Conservation (phyloP, 1,284 basidiomycete genomes). For the Sporisorium iseilematis-ciliati region DNA sequence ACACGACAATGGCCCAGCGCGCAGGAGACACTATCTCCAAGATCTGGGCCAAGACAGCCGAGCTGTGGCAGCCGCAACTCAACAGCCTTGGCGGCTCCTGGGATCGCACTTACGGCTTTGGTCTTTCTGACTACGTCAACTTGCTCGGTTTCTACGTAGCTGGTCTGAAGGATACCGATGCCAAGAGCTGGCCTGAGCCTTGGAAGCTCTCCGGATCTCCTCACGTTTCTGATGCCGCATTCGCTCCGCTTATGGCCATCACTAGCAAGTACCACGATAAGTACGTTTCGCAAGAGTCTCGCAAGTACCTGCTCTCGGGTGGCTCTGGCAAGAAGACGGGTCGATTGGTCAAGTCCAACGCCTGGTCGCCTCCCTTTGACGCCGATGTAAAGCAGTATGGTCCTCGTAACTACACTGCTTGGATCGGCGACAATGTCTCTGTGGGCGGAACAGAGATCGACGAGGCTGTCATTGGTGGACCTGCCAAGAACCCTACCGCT, state of each 20-base stretch:
- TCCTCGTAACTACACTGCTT: constrained; percentile 44
- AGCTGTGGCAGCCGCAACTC: constrained; percentile 37
- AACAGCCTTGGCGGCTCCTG: constrained; percentile 38
- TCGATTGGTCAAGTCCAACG: constrained; percentile 25
- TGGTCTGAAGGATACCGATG: constrained; percentile 15
- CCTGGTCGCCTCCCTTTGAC: constrained; percentile 40
- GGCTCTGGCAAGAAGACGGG: constrained; percentile 15
- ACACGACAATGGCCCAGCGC: constrained; percentile 36
- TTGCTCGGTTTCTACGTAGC: constrained; percentile 37
- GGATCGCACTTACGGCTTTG: constrained; percentile 41
- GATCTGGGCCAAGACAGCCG: constrained; percentile 41
- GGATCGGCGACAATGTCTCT: constrained; percentile 31
- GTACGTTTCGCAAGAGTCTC: constrained; percentile 28
- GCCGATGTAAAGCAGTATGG: constrained; percentile 33
- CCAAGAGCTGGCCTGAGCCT: constrained; percentile 36
- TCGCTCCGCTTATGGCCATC: constrained; percentile 37
- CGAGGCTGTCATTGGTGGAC: constrained; percentile 33
- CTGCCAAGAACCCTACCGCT: constrained; percentile 33
- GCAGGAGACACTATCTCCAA: constrained; percentile 44
- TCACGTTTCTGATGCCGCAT: constrained; percentile 32
- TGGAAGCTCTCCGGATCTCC: constrained; percentile 32
- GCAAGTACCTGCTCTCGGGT: constrained; percentile 17
- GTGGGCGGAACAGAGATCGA: constrained; percentile 43
- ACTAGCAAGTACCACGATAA: constrained; percentile 38
- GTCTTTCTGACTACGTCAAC: constrained; percentile 31